Evolutionary conservation across 2,329 filamentous ascomycete species (phyloP), one percentile per base, ranked within the genome.

Genomic region (Didymella sp.): DNA sequence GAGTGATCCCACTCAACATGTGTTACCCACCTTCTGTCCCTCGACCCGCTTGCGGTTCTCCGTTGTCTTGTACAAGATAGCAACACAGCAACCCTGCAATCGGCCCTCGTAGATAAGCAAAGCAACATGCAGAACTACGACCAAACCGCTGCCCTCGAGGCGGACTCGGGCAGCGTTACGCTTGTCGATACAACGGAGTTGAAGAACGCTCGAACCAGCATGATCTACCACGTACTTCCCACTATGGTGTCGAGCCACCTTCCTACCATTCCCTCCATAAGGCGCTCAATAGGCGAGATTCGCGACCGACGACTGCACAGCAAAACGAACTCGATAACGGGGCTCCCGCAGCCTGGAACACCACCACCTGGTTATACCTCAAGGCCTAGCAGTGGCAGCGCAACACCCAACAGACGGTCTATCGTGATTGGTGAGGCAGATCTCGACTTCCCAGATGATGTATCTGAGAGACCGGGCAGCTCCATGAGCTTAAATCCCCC

Each of bases 161-260:
- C 56, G 13, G 51, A 54, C 9, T 41, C 58, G 15, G 62, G 63
- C n/a, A 46, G 55, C n/a, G 38, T 58, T 2, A 37, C 51, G 7
- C 48, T 51, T 27, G 35, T 59, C 9, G 43, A 66, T 17, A 57
- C 65, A 15, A 49, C 56, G 30, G 54, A 59, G 9, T 13, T 52
- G 13, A 64, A 51, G 48, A 63, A 46, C 38, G 38, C 51, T 28
- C 56, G 55, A 41, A 57, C 79, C 42, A 82, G 81, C 21, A 80
- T 81, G 57, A 76, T 86, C 15, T 84, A 83, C 69, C 78, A 80
- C 6, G 79, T 86, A 55, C 79, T 87, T 7, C 84, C 85, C 4
- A 75, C 77, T 1, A 77, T 83, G 4, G 75, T 87, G 5, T 81
- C 83, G 64, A 81, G 77, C 31, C 77, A 81, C 55, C 75, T 86